Base-by-base conservation (phyloP, 106 monocot species). In the Gastrodia elata region DNA sequence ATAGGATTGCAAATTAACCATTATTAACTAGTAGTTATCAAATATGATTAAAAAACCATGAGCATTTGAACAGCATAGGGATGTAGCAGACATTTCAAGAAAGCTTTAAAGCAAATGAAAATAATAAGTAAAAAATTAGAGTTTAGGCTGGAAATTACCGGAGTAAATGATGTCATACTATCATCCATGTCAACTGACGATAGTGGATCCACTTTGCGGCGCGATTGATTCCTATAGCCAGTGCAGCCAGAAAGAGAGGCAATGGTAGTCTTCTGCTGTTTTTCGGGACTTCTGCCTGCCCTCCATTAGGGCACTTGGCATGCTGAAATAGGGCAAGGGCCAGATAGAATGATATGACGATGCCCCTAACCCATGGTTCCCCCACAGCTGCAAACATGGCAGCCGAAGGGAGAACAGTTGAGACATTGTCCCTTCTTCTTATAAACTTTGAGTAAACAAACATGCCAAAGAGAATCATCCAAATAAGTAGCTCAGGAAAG, bases 111-210 rank as follows among this genome's bases (percentile, higher is more conserved):
- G 28, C 61, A 28, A 8, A 13, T 30, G 3, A 32, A 61, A 33
- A 61, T 11, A 32, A 33, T 61, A 27, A 30, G 30, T 0, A 36
- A n/a, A 38, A 67, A 67, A 67, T 0, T 27, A 14, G 16, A 37
- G 36, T 34, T 37, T 18, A 69, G 40, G 26, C 25, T 18, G 13
- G 25, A 41, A 69, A 40, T 7, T 35, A 13, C 24, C 40, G 18
- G 24, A 40, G 26, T 40, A 26, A 67, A 67, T 67, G 16, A 67
- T 18, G 25, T 69, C 69, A 92, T 24, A 71, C 87, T 71, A 93
- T 80, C 92, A 93, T 93, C 92, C 92, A 93, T 27, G 87, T 93
- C 73, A 93, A 79, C 72, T 93, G 92, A 25, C 88, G 61, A 68
- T 83, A 32, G 13, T 89, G 76, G 25, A 92, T 38, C 88, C 86